A percentile compares a stretch with the other conserved stretches of the same genome.
Conservation (phyloP, 2,329 filamentous ascomycete genomes). For the Xylaria multiplex region DNA sequence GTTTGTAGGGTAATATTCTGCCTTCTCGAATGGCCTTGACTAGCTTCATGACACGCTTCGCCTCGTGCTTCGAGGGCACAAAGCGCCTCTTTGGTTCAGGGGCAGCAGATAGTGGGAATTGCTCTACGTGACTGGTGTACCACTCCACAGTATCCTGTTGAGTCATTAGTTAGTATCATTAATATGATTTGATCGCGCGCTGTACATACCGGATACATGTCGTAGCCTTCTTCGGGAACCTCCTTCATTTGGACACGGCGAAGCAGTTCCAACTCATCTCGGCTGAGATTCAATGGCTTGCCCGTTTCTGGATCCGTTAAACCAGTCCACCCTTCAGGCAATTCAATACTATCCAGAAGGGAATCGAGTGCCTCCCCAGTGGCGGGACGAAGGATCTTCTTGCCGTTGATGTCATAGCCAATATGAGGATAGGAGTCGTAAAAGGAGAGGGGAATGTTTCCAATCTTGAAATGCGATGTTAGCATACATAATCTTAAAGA, state of each 20-base stretch:
- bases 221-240: constrained; percentile 85
- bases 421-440: constrained; percentile 99
- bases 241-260: constrained; percentile 90
- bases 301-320: constrained; percentile 93
- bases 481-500: constrained; percentile 14
- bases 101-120: constrained; percentile 93
- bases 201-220: constrained; percentile 81
- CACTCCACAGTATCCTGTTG: constrained; percentile 84
- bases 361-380: constrained; percentile 94
- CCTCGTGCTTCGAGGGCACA: constrained; percentile 95
- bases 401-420: constrained; percentile 98
- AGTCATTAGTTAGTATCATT: constrained; percentile 34
- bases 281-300: constrained; percentile 86
- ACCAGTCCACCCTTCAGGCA: constrained; percentile 97
- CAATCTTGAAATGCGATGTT: constrained; percentile 63
- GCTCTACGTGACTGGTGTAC: constrained; percentile 89
- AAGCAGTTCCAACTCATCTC: constrained; percentile 88
- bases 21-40: constrained; percentile 96
- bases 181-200: neutral
- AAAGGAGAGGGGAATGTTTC: constrained; percentile 91
- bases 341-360: constrained; percentile 92
- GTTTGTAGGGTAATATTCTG: constrained; percentile 88
- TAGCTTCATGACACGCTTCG: constrained; percentile 95
- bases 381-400: constrained; percentile 95
- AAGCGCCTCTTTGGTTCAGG: constrained; percentile 97